Evolutionary conservation across 169 alveolate species (phyloP).

Genomic region (Plasmodium coatneyi): DNA sequence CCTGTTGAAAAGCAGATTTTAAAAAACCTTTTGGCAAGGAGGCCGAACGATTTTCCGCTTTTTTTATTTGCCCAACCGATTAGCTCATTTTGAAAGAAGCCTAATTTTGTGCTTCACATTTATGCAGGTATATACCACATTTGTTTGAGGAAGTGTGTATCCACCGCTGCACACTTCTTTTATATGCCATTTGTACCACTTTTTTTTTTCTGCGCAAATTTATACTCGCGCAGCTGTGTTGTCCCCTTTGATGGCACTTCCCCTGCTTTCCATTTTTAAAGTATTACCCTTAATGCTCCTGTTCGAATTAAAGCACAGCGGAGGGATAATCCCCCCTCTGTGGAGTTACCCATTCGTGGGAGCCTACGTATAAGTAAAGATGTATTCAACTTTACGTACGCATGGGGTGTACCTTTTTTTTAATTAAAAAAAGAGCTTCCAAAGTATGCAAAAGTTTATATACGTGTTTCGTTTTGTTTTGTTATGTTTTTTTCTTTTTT

Average conservation of each 20-base stretch:
- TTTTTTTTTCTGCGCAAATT: constrained; percentile 6
- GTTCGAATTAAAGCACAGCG: neutral
- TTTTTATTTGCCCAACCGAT: neutral
- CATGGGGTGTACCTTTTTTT: neutral
- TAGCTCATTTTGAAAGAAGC: neutral
- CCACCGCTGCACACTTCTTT: neutral
- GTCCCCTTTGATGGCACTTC: neutral
- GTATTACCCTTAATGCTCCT: neutral
- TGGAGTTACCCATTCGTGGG: neutral
- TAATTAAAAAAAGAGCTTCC: neutral
- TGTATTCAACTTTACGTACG: neutral
- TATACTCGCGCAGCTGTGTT: neutral
- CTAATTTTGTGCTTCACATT: neutral
- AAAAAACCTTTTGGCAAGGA: neutral
- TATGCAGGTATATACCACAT: neutral
- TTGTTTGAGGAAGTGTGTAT: neutral
- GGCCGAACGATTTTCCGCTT: neutral
- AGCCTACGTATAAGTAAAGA: neutral
- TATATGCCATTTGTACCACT: neutral
- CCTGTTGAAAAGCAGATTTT: neutral
- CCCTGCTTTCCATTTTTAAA: neutral
- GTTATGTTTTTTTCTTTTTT: neutral
- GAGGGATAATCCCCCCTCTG: neutral
- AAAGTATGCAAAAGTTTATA: neutral
- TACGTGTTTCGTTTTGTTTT: neutral